Evolutionary conservation across 2,329 filamentous ascomycete genomes (phyloP).

Genomic region (Dactylella cylindrospora): DNA sequence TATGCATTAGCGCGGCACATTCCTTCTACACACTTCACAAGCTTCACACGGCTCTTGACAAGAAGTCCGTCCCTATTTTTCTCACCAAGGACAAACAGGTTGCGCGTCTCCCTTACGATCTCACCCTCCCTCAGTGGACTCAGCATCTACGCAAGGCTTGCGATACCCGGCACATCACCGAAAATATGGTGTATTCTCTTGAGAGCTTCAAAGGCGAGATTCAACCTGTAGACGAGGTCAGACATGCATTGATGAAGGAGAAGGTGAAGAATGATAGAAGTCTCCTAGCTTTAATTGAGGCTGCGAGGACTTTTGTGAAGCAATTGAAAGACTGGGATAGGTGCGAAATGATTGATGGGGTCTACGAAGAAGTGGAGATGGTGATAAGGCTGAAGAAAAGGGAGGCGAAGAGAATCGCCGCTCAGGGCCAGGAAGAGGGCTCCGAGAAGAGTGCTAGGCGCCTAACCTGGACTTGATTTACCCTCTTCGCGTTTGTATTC

Average conservation of each 20-base stretch:
- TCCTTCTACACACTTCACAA: conserved; percentile 9
- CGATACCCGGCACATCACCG: conserved; percentile 44
- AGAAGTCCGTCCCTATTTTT: conserved; percentile 23
- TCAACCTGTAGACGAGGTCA: conserved; percentile 47
- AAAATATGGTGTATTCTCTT: conserved; percentile 46
- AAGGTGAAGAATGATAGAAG: conserved; percentile 47
- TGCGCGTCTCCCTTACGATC: conserved; percentile 25
- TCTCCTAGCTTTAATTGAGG: conserved; percentile 47
- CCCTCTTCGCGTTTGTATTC: no score
- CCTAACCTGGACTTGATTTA: neutral
- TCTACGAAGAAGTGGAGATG: conserved; percentile 46
- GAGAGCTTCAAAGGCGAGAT: conserved; percentile 49
- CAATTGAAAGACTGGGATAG: conserved; percentile 48
- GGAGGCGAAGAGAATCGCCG: conserved; percentile 1
- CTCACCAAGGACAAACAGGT: conserved; percentile 28
- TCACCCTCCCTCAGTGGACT: conserved; percentile 48
- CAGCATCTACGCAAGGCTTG: conserved; percentile 47
- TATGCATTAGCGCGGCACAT: conserved; percentile 20
- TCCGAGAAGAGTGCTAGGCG: neutral
- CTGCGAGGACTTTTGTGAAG: conserved; percentile 47
- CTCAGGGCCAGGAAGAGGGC: neutral
- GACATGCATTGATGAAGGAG: conserved; percentile 46
- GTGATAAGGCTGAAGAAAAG: conserved; percentile 39
- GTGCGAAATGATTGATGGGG: conserved; percentile 45
- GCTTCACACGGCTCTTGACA: conserved; percentile 12